Evolutionary conservation across 768 basidiomycete species (phyloP).

Genomic region (Amanita phalloides): DNA sequence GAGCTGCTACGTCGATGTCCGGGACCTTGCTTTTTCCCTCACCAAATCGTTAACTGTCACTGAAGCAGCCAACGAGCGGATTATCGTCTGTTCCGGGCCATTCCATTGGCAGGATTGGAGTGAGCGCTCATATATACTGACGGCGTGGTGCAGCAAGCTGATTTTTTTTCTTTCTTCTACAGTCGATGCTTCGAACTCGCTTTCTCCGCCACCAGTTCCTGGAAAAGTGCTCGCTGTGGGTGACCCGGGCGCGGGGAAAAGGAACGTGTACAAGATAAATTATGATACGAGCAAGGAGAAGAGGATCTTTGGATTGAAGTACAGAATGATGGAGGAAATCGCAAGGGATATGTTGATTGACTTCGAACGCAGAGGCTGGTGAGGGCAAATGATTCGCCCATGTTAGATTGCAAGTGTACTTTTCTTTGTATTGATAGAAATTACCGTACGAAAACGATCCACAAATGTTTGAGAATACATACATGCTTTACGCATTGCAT

Average conservation of each 20-base stretch:
- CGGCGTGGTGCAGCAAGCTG: neutral
- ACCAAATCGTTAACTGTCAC: constrained; percentile 30
- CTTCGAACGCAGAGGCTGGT: constrained; percentile 4
- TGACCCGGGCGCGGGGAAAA: neutral
- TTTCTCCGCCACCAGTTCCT: constrained; percentile 15
- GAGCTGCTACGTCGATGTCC: constrained; percentile 36
- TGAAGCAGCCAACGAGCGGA: constrained; percentile 35
- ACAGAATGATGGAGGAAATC: constrained; percentile 9
- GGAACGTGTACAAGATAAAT: neutral
- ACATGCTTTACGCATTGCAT: too few relatives aligned
- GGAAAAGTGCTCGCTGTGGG: constrained; percentile 18
- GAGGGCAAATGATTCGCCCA: neutral
- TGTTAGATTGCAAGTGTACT: too few relatives aligned
- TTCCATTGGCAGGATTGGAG: constrained; percentile 26
- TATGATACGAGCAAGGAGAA: neutral
- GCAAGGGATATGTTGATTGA: constrained; percentile 2
- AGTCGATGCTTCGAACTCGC: constrained; percentile 24
- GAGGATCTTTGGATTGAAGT: neutral
- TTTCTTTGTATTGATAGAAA: too few relatives aligned
- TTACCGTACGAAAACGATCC: too few relatives aligned
- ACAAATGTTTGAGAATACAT: too few relatives aligned
- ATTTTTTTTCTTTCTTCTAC: neutral
- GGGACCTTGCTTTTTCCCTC: constrained; percentile 42
- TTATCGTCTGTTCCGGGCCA: constrained; percentile 30
- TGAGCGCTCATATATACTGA: constrained; percentile 9